phyloP scores from a whole-genome alignment of 805 yeast species.

The Ascoidea asiatica region DNA sequence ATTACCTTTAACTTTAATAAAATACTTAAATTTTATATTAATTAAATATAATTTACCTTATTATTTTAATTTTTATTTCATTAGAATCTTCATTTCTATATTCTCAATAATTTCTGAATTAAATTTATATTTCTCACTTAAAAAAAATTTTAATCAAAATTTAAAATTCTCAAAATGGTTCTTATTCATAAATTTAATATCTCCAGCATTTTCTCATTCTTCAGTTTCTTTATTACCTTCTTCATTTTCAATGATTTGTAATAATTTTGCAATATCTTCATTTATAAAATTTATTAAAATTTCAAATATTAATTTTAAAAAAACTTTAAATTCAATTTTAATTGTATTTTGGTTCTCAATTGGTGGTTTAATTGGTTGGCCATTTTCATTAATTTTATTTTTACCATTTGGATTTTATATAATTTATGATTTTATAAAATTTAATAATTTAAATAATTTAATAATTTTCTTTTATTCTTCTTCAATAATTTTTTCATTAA shows the following conservation, averaged over 20 bases:
- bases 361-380: conserved; percentile 90
- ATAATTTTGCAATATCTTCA: conserved; percentile 28
- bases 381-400: conserved; percentile 58
- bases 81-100: conserved; percentile 32
- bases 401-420: conserved; percentile 41
- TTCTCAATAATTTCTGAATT: conserved; percentile 38
- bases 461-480: conserved; percentile 14
- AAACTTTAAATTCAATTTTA: conserved; percentile 13
- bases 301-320: conserved; percentile 3
- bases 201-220: conserved; percentile 85
- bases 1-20: conserved; percentile 23
- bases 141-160: conserved; percentile 11
- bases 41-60: conserved; percentile 25
- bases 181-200: conserved; percentile 42
- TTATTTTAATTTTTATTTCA: conserved; percentile 32
- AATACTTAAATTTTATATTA: conserved; percentile 31
- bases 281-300: conserved; percentile 20
- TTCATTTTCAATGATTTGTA: conserved; percentile 51
- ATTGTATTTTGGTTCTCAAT: conserved; percentile 32
- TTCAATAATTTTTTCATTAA: conserved; percentile 12
- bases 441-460: conserved; percentile 10
- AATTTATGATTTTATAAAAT: conserved; percentile 12
- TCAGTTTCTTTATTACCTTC: conserved; percentile 80
- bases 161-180: conserved; percentile 40
- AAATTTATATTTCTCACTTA: conserved; percentile 30